Percentiles rank a stretch among this genome's conserved stretches.
phyloP scores from a whole-genome alignment of 1,284 basidiomycete genomes.

The Trametes hirsuta region DNA sequence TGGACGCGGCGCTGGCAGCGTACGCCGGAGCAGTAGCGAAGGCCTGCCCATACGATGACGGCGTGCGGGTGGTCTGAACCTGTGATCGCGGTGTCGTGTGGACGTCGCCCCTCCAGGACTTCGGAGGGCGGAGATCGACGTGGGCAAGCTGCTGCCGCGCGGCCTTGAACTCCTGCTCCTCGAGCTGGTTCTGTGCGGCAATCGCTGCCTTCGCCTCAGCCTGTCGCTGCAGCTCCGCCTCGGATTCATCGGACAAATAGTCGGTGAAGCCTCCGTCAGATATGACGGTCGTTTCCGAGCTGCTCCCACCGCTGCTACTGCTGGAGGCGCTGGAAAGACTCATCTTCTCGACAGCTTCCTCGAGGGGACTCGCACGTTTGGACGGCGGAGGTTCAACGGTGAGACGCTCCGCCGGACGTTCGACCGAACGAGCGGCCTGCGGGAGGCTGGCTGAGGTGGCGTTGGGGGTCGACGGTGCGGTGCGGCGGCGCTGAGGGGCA shows the following conservation, averaged over 20 bases:
- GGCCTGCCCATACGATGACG: slow-evolving; percentile 21
- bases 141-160: slow-evolving; percentile 74
- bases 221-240: slow-evolving; percentile 79
- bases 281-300: slow-evolving; percentile 67
- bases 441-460: slow-evolving; percentile 2
- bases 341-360: slow-evolving; percentile 44
- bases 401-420: slow-evolving; percentile 14
- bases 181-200: slow-evolving; percentile 74
- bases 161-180: slow-evolving; percentile 78
- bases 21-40: slow-evolving; percentile 21
- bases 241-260: slow-evolving; percentile 83
- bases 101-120: slow-evolving; percentile 57
- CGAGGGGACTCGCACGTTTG: slow-evolving; percentile 34
- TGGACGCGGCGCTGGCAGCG: slow-evolving; percentile 22
- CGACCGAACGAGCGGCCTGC: slow-evolving; percentile 10
- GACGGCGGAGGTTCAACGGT: slow-evolving; percentile 10
- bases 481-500: slow-evolving; percentile 35
- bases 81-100: slow-evolving; percentile 35
- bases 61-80: slow-evolving; percentile 18
- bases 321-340: slow-evolving; percentile 48
- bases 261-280: slow-evolving; percentile 79
- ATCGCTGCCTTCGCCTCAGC: slow-evolving; percentile 75
- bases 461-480: slow-evolving; percentile 25
- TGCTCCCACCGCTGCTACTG: slow-evolving; percentile 58
- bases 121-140: slow-evolving; percentile 74